A percentile compares a stretch with the other conserved stretches of the same genome.
Conservation (phyloP, 169 alveolate species). For the Toxoplasma gondii region DNA sequence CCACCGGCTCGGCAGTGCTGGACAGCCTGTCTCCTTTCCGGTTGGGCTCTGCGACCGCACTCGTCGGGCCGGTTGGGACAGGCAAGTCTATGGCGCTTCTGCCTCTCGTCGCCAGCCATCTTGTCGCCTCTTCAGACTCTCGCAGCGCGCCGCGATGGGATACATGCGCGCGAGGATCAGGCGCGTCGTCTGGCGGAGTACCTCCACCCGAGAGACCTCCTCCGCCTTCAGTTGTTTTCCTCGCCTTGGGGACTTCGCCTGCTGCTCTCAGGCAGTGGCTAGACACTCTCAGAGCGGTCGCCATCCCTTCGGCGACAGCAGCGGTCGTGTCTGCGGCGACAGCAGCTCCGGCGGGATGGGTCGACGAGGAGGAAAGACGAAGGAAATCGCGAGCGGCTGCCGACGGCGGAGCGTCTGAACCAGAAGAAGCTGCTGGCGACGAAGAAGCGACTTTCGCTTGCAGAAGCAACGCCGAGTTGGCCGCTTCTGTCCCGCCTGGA, state of each 20-base stretch:
- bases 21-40: not conserved
- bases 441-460: not conserved
- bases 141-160: not conserved
- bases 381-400: not conserved
- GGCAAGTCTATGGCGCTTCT: not conserved
- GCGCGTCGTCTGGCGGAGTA: not conserved
- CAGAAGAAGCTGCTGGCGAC: not conserved
- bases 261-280: not conserved
- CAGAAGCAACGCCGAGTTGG: not conserved
- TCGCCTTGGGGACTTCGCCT: not conserved
- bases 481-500: not conserved
- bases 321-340: not conserved
- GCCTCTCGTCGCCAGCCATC: not conserved
- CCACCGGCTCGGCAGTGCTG: not conserved
- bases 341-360: not conserved
- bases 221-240: not conserved
- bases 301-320: not conserved
- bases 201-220: not conserved
- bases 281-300: not conserved
- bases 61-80: constrained; percentile 7
- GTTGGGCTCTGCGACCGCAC: not conserved
- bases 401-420: not conserved
- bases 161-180: not conserved
- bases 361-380: not conserved
- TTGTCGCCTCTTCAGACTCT: not conserved